Evolutionary conservation across 2,329 filamentous ascomycete genomes (phyloP).

Genomic region (Aspergillus ruber): DNA sequence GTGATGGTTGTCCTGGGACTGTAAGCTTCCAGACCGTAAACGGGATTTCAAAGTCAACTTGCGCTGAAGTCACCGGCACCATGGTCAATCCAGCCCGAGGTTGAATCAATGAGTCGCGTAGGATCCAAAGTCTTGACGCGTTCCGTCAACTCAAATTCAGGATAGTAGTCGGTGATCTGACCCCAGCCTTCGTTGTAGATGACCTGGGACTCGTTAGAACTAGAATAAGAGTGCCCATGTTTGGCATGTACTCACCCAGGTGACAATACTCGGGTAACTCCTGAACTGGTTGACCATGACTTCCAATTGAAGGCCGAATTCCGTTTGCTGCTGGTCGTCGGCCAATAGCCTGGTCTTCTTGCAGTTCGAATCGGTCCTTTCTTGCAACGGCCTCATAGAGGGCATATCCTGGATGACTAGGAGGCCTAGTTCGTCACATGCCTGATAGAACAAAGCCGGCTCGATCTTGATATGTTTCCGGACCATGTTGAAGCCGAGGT

Average conservation of each 20-base stretch:
- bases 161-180: constrained; percentile 47
- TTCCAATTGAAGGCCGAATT: constrained; percentile 60
- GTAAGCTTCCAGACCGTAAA: constrained; percentile 2
- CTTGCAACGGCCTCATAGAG: constrained; percentile 43
- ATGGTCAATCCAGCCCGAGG: constrained; percentile 62
- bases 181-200: constrained; percentile 71
- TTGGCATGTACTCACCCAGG: constrained; percentile 47
- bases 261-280: constrained; percentile 58
- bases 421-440: constrained; percentile 60
- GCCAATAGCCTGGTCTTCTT: constrained; percentile 24
- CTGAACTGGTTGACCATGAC: constrained; percentile 57
- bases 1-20: constrained; percentile 58
- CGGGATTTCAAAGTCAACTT: constrained; percentile 1
- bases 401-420: constrained; percentile 70
- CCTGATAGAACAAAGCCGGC: constrained; percentile 60
- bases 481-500: constrained; percentile 62
- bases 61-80: constrained; percentile 58
- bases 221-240: no score
- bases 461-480: constrained; percentile 69
- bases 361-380: constrained; percentile 13
- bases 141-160: constrained; percentile 53
- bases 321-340: constrained; percentile 49
- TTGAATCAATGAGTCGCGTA: constrained; percentile 57
- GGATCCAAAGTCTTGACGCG: constrained; percentile 54
- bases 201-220: constrained; percentile 33